Evolutionary conservation across 768 basidiomycete genomes (phyloP).

Genomic region (Tricholoma terreum): DNA sequence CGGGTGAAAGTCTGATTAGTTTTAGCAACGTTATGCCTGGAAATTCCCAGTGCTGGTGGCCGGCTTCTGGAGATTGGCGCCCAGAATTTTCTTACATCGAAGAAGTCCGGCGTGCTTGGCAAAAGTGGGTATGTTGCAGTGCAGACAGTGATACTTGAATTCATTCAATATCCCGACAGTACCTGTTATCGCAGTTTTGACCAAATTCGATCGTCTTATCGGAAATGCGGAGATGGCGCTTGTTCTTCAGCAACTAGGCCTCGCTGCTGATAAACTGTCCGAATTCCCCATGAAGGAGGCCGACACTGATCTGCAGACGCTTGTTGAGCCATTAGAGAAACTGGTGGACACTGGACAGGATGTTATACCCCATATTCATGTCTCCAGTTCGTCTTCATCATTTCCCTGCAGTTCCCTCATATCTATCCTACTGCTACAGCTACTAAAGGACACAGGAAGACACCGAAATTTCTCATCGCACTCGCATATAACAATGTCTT

Average conservation of each 20-base stretch:
- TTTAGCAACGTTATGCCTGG: constrained; percentile 21
- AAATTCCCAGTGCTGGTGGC: constrained; percentile 10
- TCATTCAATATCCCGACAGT: background rate
- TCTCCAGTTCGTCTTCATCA: background rate
- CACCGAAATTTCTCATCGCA: no score
- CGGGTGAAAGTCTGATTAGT: constrained; percentile 4
- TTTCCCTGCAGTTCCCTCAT: no score
- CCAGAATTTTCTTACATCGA: constrained; percentile 19
- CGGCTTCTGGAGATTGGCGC: constrained; percentile 21
- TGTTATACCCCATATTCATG: background rate
- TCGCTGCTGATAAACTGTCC: no score
- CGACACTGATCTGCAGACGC: no score
- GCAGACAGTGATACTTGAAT: no score
- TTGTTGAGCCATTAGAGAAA: background rate
- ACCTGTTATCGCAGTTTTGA: constrained; percentile 29
- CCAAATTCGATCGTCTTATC: constrained; percentile 29
- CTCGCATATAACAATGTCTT: no score
- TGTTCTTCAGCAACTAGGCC: no score
- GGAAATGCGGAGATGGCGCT: no score
- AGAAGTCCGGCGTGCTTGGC: background rate
- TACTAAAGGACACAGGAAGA: no score
- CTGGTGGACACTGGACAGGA: background rate
- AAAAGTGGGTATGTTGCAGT: background rate
- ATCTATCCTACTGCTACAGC: no score
- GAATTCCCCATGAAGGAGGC: no score